Conservation (phyloP, 768 basidiomycete genomes). For the Panellus pusillus region DNA sequence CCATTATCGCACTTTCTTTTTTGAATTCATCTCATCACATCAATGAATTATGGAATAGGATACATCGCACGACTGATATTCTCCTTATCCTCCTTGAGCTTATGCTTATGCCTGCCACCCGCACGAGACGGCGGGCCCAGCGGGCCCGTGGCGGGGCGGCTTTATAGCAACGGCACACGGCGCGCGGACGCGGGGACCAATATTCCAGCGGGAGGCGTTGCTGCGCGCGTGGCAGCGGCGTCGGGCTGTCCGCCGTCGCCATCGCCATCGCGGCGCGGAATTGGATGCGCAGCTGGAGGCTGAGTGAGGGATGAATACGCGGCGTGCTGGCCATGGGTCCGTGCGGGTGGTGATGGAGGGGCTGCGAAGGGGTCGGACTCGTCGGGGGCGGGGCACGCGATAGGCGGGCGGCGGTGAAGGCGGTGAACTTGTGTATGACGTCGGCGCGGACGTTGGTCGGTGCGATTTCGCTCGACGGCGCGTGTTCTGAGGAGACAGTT, state of each 20-base stretch:
- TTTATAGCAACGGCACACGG: slow-evolving; percentile 18
- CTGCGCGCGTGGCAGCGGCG: slow-evolving; percentile 1
- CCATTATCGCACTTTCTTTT: too few relatives aligned
- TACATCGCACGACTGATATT: neutral
- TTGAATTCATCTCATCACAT: too few relatives aligned
- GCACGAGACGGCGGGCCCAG: neutral
- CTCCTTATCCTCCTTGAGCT: slow-evolving; percentile 19
- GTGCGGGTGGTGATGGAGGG: neutral
- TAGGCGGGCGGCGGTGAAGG: slow-evolving; percentile 17
- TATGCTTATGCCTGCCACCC: too few relatives aligned
- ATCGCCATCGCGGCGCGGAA: slow-evolving; percentile 2
- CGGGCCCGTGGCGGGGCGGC: slow-evolving; percentile 4
- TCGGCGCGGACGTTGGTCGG: slow-evolving; percentile 7
- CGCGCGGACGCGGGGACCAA: slow-evolving; percentile 21
- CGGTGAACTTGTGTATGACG: slow-evolving; percentile 7
- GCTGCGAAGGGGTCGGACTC: slow-evolving; percentile 6
- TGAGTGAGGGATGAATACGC: neutral
- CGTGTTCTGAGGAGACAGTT: too few relatives aligned
- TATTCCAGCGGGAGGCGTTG: neutral
- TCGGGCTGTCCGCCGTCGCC: slow-evolving; percentile 14
- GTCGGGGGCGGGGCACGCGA: neutral
- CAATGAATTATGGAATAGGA: neutral
- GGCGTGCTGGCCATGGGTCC: too few relatives aligned
- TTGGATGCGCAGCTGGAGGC: neutral
- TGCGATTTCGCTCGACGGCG: too few relatives aligned